These are phyloP conservation scores for Piper betle DNA, from an alignment of 164 flowering plant species.

Conservation along the genomic window DNA sequence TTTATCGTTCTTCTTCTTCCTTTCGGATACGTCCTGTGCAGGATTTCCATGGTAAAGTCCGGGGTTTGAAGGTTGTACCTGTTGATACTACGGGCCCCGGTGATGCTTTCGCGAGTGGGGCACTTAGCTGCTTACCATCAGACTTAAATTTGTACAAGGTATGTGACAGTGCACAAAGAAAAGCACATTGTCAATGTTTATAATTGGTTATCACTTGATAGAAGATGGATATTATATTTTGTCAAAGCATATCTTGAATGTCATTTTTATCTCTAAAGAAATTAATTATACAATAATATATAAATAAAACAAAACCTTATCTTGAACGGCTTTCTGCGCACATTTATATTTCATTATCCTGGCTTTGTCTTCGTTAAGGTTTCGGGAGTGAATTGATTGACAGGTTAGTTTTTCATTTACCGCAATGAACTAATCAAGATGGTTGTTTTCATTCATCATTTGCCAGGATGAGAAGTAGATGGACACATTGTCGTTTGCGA, in stretches of 20 bases:
- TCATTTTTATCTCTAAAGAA: too few species aligned
- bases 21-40: neutral
- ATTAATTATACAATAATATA: too few species aligned
- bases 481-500: constrained; percentile 32
- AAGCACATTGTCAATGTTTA: neutral
- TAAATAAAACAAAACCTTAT: too few species aligned
- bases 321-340: neutral
- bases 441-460: neutral
- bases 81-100: constrained; percentile 79
- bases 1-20: too few species aligned
- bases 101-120: constrained; percentile 63
- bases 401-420: neutral
- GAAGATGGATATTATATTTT: too few species aligned
- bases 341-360: neutral
- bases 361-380: too few species aligned
- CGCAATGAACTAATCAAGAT: neutral
- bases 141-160: constrained; percentile 3
- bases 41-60: constrained; percentile 13
- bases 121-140: constrained; percentile 24
- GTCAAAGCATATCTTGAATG: too few species aligned
- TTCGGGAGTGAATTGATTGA: too few species aligned
- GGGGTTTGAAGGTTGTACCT: constrained; percentile 6
- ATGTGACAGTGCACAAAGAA: neutral
- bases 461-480: constrained; percentile 36
- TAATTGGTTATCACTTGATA: too few species aligned